A percentile compares a stretch with the other conserved stretches of the same genome.
Conservation (phyloP, 306 rosid genomes). For the Pterocarpus macrocarpus region DNA sequence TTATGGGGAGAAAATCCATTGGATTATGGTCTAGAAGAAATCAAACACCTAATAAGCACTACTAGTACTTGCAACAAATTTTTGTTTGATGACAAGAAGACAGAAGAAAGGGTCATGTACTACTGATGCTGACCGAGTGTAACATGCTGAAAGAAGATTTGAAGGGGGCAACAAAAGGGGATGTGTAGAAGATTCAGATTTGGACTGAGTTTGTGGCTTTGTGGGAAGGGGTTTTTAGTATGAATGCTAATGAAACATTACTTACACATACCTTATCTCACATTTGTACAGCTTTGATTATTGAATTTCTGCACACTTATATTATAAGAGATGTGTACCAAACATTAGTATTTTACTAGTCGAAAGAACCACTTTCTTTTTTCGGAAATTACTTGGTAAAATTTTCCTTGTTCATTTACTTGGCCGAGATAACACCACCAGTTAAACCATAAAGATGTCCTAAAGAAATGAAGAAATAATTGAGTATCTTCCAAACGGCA, state of each 20-base stretch:
- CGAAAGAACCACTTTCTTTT: conserved; percentile 15
- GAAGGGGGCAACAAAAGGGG: conserved; percentile 24
- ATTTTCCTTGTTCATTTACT: conserved; percentile 11
- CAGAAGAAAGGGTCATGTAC: conserved; percentile 62
- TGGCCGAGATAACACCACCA: not conserved
- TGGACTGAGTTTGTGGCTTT: conserved; percentile 40
- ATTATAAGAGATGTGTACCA: no score
- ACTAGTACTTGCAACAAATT: conserved; percentile 56
- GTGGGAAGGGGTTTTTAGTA: conserved; percentile 9
- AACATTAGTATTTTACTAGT: not conserved
- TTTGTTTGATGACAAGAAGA: conserved; percentile 73
- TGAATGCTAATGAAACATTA: no score
- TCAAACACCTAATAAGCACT: conserved; percentile 69
- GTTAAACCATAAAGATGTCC: not conserved
- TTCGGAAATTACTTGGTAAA: conserved; percentile 23
- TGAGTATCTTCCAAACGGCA: not conserved
- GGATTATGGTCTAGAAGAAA: conserved; percentile 75
- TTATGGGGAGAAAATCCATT: conserved; percentile 63
- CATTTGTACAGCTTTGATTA: not conserved
- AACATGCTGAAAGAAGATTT: conserved; percentile 46
- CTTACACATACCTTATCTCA: not conserved
- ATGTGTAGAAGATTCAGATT: conserved; percentile 41
- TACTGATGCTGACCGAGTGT: conserved; percentile 60
- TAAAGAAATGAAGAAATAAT: not conserved
- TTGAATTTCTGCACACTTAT: not conserved